phyloP scores from a whole-genome alignment of 1,284 basidiomycete genomes.

The Pseudozyma sp. region DNA sequence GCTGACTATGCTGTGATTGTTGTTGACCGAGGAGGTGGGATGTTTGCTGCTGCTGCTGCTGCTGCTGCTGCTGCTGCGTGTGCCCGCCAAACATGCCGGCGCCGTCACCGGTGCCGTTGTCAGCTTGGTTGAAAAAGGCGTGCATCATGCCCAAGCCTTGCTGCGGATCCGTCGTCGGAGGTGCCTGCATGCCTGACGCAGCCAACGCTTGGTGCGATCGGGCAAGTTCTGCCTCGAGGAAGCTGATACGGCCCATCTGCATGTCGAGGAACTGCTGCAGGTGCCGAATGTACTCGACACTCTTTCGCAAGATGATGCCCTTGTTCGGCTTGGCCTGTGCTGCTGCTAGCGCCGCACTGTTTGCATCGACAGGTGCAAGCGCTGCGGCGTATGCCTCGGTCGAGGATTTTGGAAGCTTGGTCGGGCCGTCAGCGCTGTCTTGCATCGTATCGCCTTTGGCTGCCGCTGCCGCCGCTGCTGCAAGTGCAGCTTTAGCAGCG shows the following conservation, averaged over 20 bases:
- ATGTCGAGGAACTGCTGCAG: slow-evolving; percentile 65
- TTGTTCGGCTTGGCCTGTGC: slow-evolving; percentile 67
- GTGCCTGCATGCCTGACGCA: slow-evolving; percentile 48
- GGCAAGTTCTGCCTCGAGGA: slow-evolving; percentile 57
- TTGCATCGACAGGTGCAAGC: slow-evolving; percentile 56
- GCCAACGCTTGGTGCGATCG: slow-evolving; percentile 42
- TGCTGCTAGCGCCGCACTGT: slow-evolving; percentile 59
- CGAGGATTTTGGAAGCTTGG: slow-evolving; percentile 44
- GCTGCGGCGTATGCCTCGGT: slow-evolving; percentile 51
- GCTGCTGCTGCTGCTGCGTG: slow-evolving; percentile 29
- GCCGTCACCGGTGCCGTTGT: slow-evolving; percentile 1
- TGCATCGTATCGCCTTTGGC: slow-evolving; percentile 35
- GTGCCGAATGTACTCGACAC: slow-evolving; percentile 66
- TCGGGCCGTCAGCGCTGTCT: slow-evolving; percentile 14
- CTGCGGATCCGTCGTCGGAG: slow-evolving; percentile 43
- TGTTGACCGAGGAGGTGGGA: slow-evolving; percentile 7
- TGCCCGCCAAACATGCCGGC: slow-evolving; percentile 17
- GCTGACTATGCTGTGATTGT: slow-evolving; percentile 16
- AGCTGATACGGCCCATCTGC: slow-evolving; percentile 59
- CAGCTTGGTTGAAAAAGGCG: slow-evolving; percentile 37
- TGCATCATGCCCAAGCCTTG: slow-evolving; percentile 51
- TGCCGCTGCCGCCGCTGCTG: slow-evolving; percentile 36
- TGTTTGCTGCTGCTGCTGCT: slow-evolving; percentile 15
- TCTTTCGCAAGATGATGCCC: slow-evolving; percentile 66
- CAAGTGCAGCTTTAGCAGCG: slow-evolving; percentile 50